These are phyloP conservation scores for Ceratocystis destructans DNA, from an alignment of 2,329 filamentous ascomycete species.

Conservation along the genomic window DNA sequence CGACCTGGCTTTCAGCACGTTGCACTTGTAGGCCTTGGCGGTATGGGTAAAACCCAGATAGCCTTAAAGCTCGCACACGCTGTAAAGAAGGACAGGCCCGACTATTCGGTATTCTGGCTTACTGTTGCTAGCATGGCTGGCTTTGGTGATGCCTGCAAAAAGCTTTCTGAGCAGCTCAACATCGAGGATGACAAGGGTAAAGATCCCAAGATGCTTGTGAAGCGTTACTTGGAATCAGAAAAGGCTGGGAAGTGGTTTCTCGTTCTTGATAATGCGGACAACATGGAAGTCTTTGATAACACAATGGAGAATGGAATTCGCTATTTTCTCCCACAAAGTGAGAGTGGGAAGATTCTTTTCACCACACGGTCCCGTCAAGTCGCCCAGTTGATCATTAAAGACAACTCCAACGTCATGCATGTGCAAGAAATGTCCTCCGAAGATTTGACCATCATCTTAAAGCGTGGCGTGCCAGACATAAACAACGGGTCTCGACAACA, in stretches of 20 bases:
- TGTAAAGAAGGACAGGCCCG: too few relatives aligned
- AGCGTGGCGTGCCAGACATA: background rate
- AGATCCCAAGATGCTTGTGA: constrained; percentile 15
- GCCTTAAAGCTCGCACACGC: too few relatives aligned
- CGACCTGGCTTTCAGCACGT: too few relatives aligned
- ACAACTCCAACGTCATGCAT: background rate
- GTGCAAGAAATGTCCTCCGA: background rate
- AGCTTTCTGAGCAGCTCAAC: background rate
- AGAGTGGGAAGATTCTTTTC: constrained; percentile 12
- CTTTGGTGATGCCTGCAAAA: too few relatives aligned
- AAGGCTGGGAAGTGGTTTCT: constrained; percentile 22
- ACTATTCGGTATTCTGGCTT: too few relatives aligned
- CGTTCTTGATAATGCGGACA: constrained; percentile 23
- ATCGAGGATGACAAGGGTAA: background rate
- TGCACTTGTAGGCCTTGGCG: too few relatives aligned
- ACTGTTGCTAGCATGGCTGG: too few relatives aligned
- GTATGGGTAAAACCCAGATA: too few relatives aligned
- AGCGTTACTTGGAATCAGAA: constrained; percentile 19
- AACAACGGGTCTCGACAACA: background rate
- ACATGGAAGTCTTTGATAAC: constrained; percentile 7
- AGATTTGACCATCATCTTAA: background rate
- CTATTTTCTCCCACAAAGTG: constrained; percentile 24
- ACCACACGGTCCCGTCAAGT: constrained; percentile 8
- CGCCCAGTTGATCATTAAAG: background rate
- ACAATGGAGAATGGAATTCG: background rate